Evolutionary conservation across 768 basidiomycete species (phyloP).

Genomic region (Pulveroboletus ravenelii): DNA sequence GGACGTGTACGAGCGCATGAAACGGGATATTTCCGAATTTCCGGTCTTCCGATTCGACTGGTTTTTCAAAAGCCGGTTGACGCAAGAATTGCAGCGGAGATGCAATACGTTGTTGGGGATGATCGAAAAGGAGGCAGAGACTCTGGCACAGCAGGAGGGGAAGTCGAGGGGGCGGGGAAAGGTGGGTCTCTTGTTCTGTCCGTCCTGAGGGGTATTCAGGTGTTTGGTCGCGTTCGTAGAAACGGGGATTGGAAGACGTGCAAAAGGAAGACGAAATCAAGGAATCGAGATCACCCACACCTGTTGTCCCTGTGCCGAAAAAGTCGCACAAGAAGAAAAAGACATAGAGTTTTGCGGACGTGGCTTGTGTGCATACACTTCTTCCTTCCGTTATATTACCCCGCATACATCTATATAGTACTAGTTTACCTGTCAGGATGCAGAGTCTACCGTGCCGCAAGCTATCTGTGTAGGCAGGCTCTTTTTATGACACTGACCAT

Average conservation of each 20-base stretch:
- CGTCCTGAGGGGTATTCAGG: not conserved
- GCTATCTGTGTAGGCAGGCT: no score
- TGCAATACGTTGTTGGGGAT: constrained; percentile 84
- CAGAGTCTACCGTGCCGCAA: no score
- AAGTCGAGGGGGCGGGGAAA: constrained; percentile 65
- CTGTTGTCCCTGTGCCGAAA: constrained; percentile 49
- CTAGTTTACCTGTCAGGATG: no score
- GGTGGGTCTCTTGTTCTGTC: constrained; percentile 35
- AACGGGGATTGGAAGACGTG: constrained; percentile 69
- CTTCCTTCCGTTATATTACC: no score
- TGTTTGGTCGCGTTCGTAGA: constrained; percentile 36
- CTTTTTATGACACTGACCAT: no score
- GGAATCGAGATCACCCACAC: constrained; percentile 61
- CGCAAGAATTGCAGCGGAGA: constrained; percentile 81
- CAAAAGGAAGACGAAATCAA: constrained; percentile 42
- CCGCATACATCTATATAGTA: no score
- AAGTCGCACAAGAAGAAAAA: constrained; percentile 68
- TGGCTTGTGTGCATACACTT: no score
- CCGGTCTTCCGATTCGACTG: constrained; percentile 97
- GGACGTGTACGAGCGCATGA: constrained; percentile 92
- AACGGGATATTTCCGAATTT: constrained; percentile 94
- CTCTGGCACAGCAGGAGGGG: constrained; percentile 60
- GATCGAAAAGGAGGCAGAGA: constrained; percentile 87
- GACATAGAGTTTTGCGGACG: constrained; percentile 32
- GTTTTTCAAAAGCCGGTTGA: constrained; percentile 94